Evolutionary conservation across 768 basidiomycete genomes (phyloP), one percentile per base, ranked within the genome.

Genomic region (Cystofilobasidium macerans): DNA sequence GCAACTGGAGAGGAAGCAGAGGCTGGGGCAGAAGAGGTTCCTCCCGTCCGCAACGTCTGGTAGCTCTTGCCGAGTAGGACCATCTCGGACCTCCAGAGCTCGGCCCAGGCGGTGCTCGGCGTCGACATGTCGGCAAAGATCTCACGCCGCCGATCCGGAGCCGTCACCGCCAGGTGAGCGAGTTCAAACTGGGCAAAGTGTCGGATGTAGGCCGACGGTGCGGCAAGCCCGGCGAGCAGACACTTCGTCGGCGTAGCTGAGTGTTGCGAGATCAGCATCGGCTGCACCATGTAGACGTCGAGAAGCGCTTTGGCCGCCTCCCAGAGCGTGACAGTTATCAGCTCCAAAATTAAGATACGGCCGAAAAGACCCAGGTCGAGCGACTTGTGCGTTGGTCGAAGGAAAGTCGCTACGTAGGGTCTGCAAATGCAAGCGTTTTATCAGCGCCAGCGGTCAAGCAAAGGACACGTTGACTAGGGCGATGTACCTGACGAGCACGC

Each of bases 281-380:
- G 67, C 57, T 68, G 65, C 30, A 60, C 62, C 67, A 68, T 68
- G 61, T 68, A 68, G 26, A 68, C 60, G 24, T 51, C 38, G 2
- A 68, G 38, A 14, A 68, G 38, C 3, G 67, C 62, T 18, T 59
- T 57, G 22, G 42, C 61, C 18, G 62, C 40, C 42, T 63, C 67
- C 67, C 67, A 68, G 16, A 61, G 32, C 5, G 61, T n/a, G 18
- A 68, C 40, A 9, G 62, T 68, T n/a, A 51, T 43, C 12, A 54
- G 26, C 43, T 68, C 42, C 9, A 68, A 42, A 20, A 63, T 35
- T 28, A 63, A 6, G 43, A 68, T 60, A 20, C 45, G 58, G 20
- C 40, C 35, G 38, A 68, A 47, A 24, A 64, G 43, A 2, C 30
- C 24, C 22, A 56, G 24, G n/a, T 56, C 56, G 20, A 68, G 35